Evolutionary conservation across 257 asterid species (phyloP), one percentile per base, ranked within the genome.

Genomic region (Penstemon eatonii): DNA sequence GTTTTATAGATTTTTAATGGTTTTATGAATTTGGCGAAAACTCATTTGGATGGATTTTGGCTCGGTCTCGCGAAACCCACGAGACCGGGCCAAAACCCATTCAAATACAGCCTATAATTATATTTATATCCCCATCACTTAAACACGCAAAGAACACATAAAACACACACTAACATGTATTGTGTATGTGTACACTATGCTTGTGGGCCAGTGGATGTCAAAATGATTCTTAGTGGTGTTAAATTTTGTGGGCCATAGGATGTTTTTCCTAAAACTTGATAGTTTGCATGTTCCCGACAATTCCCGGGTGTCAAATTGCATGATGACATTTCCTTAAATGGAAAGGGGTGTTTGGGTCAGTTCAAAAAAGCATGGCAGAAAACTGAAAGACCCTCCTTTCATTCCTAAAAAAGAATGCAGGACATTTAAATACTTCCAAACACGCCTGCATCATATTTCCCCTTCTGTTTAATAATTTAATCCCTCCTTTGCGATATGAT

Each of bases 271-370:
- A 70, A 83, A 85, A 79, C 61, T 79, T 78, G 87, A 83, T 78
- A 79, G 84, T 79, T 85, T 88, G 96, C 97, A 88, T 85, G 95
- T 91, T 91, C 96, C 97, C 97, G 86, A 91, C 89, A 82, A 79
- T 41, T 80, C 71, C 78, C 77, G 82, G 88, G 84, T 74, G 87
- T 83, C 81, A 76, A 83, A 81, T 76, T 79, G 47, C 80, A 91
- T 91, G 74, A 91, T 88, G 79, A 82, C 85, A 44, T 81, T 82
- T 66, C 95, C 85, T 68, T 52, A 73, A 79, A 71, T 56, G 75
- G 83, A 40, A 63, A 15, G 54, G 25, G 43, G 66, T 63, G 49
- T 76, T 81, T 74, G 71, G 70, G 68, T 81, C 86, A 66, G 47
- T 77, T 63, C 68, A 60, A 51, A 76, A 25, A 79, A 71, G 70